Base-by-base conservation (phyloP, 2,329 filamentous ascomycete genomes). In the Aspergillus intermedius region DNA sequence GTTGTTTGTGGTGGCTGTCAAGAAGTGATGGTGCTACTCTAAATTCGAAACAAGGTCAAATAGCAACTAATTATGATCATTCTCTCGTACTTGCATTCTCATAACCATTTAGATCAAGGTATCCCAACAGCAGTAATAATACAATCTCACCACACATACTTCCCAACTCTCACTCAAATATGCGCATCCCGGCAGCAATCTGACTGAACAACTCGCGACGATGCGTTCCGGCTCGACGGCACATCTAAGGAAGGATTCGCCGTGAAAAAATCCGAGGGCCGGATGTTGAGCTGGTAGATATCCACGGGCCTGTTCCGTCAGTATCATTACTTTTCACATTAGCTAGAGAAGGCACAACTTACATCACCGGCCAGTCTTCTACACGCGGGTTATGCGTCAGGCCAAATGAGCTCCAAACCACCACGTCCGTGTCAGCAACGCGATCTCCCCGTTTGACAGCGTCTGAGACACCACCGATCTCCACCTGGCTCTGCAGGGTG, bases 241-340 rank as follows among this genome's bases (percentile, higher is more conserved):
- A 80, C 75, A 62, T 80, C 77, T 45, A 80, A 70, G 4, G 73
- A 71, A 0, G 77, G 77, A 45, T 80, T 80, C 25, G 62, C 68
- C 2, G 68, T 70, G 53, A 80, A 80, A 68, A 80, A 80, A 54
- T 80, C 76, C 8, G 71, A 67, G 0, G 77, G 77, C 37, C 73
- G 70, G 46, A 78, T 65, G 60, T 66, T 68, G 22, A 69, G 56
- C 47, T 69, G 66, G 56, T 65, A 68, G 5, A 60, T 66, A 42
- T 69, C 66, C 2, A 68, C 65, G 0, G 66, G 66, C 64, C 64
- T 67, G 42, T 15, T 9, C 19, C 15, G 43, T 59, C 47, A 60
- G 52, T 30, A 45, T 42, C 4, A 28, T 9, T 10, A 10, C 12
- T 32, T 13, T 35, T 9, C 34, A 35, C 13, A 5, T 15, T 35